These are phyloP conservation scores for Orychophragmus violaceus DNA, from an alignment of 345 rosid genomes.

Conservation along the genomic window DNA sequence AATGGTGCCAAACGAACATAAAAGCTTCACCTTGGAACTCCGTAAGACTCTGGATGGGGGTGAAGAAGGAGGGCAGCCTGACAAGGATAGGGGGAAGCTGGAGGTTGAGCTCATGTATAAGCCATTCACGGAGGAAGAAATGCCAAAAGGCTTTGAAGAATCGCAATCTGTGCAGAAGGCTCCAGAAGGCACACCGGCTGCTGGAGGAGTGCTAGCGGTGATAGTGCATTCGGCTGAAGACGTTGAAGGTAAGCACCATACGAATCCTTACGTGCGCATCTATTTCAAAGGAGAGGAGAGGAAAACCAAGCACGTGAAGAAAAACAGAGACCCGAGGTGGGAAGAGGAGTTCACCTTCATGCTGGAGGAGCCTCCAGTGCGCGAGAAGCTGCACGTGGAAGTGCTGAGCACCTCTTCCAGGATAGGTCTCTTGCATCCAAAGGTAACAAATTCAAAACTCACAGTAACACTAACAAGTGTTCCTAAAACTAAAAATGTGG, in stretches of 20 bases:
- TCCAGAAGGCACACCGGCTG: constrained; percentile 75
- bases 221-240: constrained; percentile 81
- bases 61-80: constrained; percentile 48
- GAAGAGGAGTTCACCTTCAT: constrained; percentile 70
- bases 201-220: constrained; percentile 83
- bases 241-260: constrained; percentile 93
- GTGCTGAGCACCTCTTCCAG: constrained; percentile 73
- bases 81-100: constrained; percentile 69
- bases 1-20: constrained; percentile 60
- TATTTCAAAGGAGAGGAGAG: constrained; percentile 75
- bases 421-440: constrained; percentile 79
- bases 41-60: constrained; percentile 47
- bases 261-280: constrained; percentile 66
- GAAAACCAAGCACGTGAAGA: constrained; percentile 79
- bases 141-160: constrained; percentile 50
- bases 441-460: constrained; percentile 40
- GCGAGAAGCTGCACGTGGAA: constrained; percentile 74
- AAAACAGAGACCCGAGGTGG: constrained; percentile 96
- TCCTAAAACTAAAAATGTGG: not conserved
- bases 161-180: constrained; percentile 49
- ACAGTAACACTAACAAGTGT: not conserved
- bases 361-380: constrained; percentile 71
- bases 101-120: constrained; percentile 66
- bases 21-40: constrained; percentile 57
- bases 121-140: constrained; percentile 75